A percentile compares a stretch with the other conserved stretches of the same genome.
Conservation (phyloP, 2,329 filamentous ascomycete species). For the Zasmidium angulare region DNA sequence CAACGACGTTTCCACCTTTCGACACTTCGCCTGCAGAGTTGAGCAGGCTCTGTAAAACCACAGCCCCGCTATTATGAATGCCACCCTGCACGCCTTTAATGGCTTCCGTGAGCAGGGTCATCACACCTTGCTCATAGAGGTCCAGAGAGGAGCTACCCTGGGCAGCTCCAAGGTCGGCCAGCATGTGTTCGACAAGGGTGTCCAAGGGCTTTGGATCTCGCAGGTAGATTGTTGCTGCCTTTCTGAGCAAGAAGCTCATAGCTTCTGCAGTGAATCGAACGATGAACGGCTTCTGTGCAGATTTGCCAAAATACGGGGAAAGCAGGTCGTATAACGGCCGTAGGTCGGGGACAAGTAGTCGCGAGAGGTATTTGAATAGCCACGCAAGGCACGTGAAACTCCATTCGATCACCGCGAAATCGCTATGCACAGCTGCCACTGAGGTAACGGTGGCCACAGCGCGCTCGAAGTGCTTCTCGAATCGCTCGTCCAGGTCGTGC, state of each 20-base stretch:
- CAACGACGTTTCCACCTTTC: constrained; percentile 20
- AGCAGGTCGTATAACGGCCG: constrained; percentile 81
- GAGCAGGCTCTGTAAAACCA: constrained; percentile 55
- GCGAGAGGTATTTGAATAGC: constrained; percentile 94
- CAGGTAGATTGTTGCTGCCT: constrained; percentile 75
- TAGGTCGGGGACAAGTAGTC: constrained; percentile 80
- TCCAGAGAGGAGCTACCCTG: constrained; percentile 47
- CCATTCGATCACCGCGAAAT: constrained; percentile 88
- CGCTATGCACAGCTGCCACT: constrained; percentile 73
- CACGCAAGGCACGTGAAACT: constrained; percentile 92
- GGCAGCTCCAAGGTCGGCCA: constrained; percentile 59
- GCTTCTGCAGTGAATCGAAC: constrained; percentile 92
- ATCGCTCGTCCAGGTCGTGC: constrained; percentile 83
- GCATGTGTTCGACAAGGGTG: constrained; percentile 69
- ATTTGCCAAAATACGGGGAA: constrained; percentile 78
- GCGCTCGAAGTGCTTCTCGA: constrained; percentile 82
- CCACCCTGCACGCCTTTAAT: constrained; percentile 61
- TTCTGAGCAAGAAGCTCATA: constrained; percentile 88
- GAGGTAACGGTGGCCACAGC: constrained; percentile 73
- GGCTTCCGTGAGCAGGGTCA: constrained; percentile 88
- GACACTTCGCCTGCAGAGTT: constrained; percentile 10
- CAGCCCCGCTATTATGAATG: constrained; percentile 57
- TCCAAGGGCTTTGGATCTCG: constrained; percentile 69
- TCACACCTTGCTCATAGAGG: constrained; percentile 81
- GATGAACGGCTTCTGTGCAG: constrained; percentile 80